These are phyloP conservation scores for Trichosanthes truncata DNA, from an alignment of 306 rosid genomes.

Conservation along the genomic window DNA sequence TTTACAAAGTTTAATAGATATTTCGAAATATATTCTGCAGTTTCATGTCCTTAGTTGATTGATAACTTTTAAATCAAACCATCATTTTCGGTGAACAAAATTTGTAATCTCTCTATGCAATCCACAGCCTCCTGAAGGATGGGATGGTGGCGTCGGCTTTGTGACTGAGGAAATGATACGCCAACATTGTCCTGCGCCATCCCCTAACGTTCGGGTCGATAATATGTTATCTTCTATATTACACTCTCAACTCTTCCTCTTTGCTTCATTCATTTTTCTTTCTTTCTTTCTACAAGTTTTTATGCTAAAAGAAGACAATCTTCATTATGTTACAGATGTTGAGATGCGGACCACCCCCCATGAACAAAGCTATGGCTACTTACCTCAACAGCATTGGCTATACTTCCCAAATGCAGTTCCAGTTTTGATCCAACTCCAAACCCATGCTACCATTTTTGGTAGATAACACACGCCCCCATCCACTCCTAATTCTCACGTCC, in stretches of 20 bases:
- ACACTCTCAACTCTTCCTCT: not conserved
- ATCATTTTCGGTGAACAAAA: no score
- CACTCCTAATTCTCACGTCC: not conserved
- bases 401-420: slow-evolving; percentile 33
- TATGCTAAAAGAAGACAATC: not conserved
- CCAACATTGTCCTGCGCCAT: slow-evolving; percentile 36
- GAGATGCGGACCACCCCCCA: slow-evolving; percentile 49
- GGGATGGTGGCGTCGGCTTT: slow-evolving; percentile 48
- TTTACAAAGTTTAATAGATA: not conserved
- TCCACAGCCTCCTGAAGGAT: slow-evolving; percentile 37
- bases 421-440: slow-evolving; percentile 23
- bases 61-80: no score
- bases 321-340: slow-evolving; percentile 19
- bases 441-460: not conserved
- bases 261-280: not conserved
- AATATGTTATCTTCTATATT: not conserved
- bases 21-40: not conserved
- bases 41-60: not conserved
- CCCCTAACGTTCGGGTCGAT: slow-evolving; percentile 36
- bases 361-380: slow-evolving; percentile 48
- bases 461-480: no score
- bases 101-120: not conserved
- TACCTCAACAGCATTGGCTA: slow-evolving; percentile 30
- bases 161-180: slow-evolving; percentile 39
- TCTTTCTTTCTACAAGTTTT: not conserved